Conservation (phyloP, 164 flowering plant species). For the Vitis labrusca region DNA sequence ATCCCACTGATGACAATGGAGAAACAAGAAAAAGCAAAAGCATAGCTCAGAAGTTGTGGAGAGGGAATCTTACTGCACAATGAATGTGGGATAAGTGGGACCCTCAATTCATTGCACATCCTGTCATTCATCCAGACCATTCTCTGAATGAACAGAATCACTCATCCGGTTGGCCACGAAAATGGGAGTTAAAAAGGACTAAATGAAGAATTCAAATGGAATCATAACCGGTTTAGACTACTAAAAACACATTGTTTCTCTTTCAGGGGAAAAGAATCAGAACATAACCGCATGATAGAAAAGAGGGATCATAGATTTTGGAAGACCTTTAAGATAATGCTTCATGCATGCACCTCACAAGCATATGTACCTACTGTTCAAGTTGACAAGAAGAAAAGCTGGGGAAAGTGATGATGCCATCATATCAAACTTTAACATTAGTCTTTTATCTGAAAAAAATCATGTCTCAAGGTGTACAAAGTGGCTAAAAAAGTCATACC, state of each 20-base stretch:
- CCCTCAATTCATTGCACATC: background rate
- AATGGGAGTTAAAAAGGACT: background rate
- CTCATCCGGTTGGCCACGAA: background rate
- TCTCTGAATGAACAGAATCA: background rate
- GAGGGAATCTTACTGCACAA: background rate
- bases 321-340: no score
- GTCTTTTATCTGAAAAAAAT: background rate
- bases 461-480: background rate
- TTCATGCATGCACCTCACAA: no score
- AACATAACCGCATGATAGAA: no score
- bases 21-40: constrained; percentile 2
- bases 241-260: background rate
- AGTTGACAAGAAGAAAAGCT: no score
- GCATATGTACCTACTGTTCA: no score
- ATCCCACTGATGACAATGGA: background rate
- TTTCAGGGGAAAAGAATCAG: no score
- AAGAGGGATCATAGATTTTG: no score
- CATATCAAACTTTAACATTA: no score
- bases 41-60: background rate
- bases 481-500: background rate
- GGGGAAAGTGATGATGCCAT: no score
- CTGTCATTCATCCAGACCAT: background rate
- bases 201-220: background rate
- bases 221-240: background rate
- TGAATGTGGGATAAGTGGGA: background rate